Base-by-base conservation (phyloP, 2,329 filamentous ascomycete genomes). In the Cadophora gregata region DNA sequence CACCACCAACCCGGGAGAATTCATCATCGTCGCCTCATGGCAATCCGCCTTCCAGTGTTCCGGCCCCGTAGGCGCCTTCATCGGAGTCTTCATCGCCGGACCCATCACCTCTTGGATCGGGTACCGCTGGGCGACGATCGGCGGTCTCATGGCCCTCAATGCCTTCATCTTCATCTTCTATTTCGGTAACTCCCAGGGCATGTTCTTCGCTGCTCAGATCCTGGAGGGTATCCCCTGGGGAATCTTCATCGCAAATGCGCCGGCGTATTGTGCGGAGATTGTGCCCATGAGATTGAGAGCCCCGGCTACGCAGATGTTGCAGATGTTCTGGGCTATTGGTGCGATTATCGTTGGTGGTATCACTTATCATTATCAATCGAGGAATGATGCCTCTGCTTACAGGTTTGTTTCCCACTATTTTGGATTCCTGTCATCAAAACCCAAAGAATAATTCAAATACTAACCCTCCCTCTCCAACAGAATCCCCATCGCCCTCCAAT, bases 301-400 rank as follows among this genome's bases (percentile, higher is more conserved):
- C 62, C 83, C 85, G 24, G 82, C 82, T 4, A 89, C 87, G 2
- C 84, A 86, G 77, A 89, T 86, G 83, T 72, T 89, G 77, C 87
- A 89, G 78, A 88, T 89, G 86, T 87, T 86, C 79, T 89, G 86
- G 86, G 84, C 86, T 21, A 85, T 89, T 73, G 87, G 86, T 29
- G 76, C 78, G 42, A 89, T 89, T 74, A 86, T 89, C 66, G 87
- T 89, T 27, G 84, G 81, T 36, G 86, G 78, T 67, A 81, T 86
- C 67, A 85, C 84, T 61, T 89, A 85, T 75, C 74, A 77, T 58
- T 88, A 86, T 79, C 80, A 86, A 69, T 74, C 72, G 50, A 73
- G 68, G 55, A 0, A 65, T 19, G 66, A 76, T 69, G 29, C 74
- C 4, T 66, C 55, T 6, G 78, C 83, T 0, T 85, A 82, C 77